Evolutionary conservation across 345 rosid genomes (phyloP).

Genomic region (Salix arbutifolia): DNA sequence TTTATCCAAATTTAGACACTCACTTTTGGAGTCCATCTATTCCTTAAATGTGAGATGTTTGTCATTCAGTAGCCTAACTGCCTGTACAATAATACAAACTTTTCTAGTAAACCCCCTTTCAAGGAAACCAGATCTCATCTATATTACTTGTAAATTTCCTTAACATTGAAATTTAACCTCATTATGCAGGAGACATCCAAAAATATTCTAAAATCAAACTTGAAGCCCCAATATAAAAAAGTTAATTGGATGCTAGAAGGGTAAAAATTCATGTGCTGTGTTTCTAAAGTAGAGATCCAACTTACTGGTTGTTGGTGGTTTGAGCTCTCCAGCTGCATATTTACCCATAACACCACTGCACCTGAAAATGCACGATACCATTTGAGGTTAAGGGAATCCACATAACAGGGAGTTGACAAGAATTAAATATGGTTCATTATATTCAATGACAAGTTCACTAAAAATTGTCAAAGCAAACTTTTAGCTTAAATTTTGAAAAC

Average conservation of each 20-base stretch:
- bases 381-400: neutral
- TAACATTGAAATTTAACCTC: neutral
- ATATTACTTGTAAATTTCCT: neutral
- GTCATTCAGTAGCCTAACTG: neutral
- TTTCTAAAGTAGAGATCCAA: constrained; percentile 8
- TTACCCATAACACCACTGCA: constrained; percentile 98
- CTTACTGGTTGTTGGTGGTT: constrained; percentile 86
- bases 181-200: neutral
- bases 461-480: neutral
- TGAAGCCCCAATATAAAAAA: neutral
- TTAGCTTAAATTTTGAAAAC: too few relatives aligned
- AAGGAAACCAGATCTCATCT: neutral
- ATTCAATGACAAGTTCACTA: neutral
- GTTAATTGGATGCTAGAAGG: neutral
- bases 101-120: neutral
- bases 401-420: neutral
- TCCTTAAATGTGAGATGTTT: neutral
- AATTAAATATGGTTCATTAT: neutral
- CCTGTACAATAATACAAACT: neutral
- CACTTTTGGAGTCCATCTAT: neutral
- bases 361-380: constrained; percentile 40
- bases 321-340: constrained; percentile 96
- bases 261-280: neutral
- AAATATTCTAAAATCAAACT: neutral
- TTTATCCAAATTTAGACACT: neutral